A percentile compares a stretch with the other conserved stretches of the same genome.
Conservation (phyloP, 129 eudicot species). For the Tanacetum coccineum region DNA sequence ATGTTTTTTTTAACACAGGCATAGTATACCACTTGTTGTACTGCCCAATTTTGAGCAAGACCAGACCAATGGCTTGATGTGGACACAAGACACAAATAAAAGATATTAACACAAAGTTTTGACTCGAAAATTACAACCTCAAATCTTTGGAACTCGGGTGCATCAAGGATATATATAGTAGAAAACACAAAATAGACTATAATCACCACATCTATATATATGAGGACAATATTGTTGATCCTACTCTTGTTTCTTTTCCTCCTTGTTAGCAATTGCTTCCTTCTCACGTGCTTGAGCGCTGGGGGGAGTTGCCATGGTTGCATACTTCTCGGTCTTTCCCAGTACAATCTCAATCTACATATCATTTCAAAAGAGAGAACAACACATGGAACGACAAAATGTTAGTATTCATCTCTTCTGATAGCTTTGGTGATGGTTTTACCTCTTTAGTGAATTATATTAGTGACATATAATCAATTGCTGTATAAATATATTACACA, state of each 20-base stretch:
- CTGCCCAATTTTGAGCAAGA: constrained; percentile 29
- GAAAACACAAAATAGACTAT: constrained; percentile 32
- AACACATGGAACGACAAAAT: neutral
- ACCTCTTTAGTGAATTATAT: neutral
- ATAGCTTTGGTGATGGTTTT: neutral
- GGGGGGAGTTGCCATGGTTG: constrained; percentile 42
- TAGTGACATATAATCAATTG: neutral
- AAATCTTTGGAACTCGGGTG: constrained; percentile 22
- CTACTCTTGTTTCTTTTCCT: constrained; percentile 29
- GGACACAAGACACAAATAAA: constrained; percentile 32
- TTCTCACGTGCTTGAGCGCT: constrained; percentile 35
- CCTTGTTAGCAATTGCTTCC: constrained; percentile 35
- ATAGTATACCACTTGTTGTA: constrained; percentile 36
- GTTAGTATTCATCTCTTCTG: constrained; percentile 3
- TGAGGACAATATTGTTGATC: constrained; percentile 9
- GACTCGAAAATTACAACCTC: constrained; percentile 33
- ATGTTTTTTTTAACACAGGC: constrained; percentile 30
- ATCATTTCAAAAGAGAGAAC: constrained; percentile 10
- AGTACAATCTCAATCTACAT: constrained; percentile 81
- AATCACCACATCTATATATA: constrained; percentile 21
- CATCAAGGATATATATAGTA: constrained; percentile 7
- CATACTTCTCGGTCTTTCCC: constrained; percentile 75
- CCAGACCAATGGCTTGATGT: constrained; percentile 30
- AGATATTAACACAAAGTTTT: constrained; percentile 36
- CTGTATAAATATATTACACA: too few relatives aligned